phyloP scores from a whole-genome alignment of 1,284 basidiomycete genomes.

The Papiliotrema fonsecae region DNA sequence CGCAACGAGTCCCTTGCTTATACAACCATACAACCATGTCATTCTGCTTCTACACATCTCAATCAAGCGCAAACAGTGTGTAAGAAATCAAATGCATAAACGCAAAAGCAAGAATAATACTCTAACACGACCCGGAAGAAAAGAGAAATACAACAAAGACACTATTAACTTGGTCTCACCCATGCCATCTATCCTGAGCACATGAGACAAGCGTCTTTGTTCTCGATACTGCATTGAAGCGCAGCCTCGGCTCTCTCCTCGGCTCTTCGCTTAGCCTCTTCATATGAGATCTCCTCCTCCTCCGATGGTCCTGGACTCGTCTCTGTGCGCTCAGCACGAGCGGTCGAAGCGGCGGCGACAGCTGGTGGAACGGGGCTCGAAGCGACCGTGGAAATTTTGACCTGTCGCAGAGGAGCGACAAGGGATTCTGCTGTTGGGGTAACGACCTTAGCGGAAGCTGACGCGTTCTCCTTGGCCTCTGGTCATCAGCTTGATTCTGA shows the following conservation, averaged over 20 bases:
- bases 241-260: conserved; percentile 49
- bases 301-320: conserved; percentile 32
- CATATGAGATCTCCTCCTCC: conserved; percentile 49
- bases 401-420: conserved; percentile 37
- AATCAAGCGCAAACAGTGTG: too few relatives aligned
- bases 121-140: too few relatives aligned
- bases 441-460: conserved; percentile 16
- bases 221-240: conserved; percentile 49
- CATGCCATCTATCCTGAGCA: conserved; percentile 49
- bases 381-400: conserved; percentile 40
- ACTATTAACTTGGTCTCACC: too few relatives aligned
- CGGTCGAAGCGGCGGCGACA: conserved; percentile 16
- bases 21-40: too few relatives aligned
- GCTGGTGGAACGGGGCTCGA: conserved; percentile 17
- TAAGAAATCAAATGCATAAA: too few relatives aligned
- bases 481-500: background rate
- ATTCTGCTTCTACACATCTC: too few relatives aligned
- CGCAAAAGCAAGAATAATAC: too few relatives aligned
- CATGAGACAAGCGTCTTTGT: conserved; percentile 50
- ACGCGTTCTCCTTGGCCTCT: conserved; percentile 25
- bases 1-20: too few relatives aligned
- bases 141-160: too few relatives aligned
- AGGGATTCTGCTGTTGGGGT: conserved; percentile 22
- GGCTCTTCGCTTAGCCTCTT: conserved; percentile 48
- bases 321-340: conserved; percentile 6